Conservation (phyloP, 2,329 filamentous ascomycete genomes). For the Neofusicoccum umdonicola region DNA sequence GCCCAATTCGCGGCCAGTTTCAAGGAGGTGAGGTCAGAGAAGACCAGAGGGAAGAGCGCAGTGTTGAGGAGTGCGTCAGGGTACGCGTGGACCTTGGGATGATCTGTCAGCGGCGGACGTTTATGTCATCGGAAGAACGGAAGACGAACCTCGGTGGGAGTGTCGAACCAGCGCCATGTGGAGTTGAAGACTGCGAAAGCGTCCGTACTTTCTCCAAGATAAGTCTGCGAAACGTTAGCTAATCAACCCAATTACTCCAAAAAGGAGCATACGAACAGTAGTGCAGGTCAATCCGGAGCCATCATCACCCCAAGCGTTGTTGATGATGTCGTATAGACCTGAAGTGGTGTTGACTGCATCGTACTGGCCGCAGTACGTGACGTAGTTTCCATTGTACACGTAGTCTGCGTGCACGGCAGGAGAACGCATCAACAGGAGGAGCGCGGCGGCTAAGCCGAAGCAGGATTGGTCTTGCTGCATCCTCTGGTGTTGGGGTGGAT, state of each 20-base stretch:
- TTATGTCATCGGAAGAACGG: too few relatives aligned
- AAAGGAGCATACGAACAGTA: slow-evolving; percentile 1
- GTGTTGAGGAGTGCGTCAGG: slow-evolving; percentile 18
- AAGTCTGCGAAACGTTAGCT: neutral
- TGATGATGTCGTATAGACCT: neutral
- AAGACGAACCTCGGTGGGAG: neutral
- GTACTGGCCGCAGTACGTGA: neutral
- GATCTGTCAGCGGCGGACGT: neutral
- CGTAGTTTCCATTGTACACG: neutral
- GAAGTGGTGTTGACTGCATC: slow-evolving; percentile 5
- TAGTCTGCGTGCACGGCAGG: neutral
- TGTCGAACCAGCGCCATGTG: slow-evolving; percentile 16
- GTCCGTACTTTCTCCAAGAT: slow-evolving; percentile 7
- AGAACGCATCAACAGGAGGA: neutral
- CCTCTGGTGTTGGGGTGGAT: too few relatives aligned
- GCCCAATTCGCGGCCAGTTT: slow-evolving; percentile 10
- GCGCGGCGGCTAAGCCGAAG: neutral
- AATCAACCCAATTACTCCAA: neutral
- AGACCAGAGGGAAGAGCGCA: neutral
- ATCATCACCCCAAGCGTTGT: slow-evolving; percentile 16
- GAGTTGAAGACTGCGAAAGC: slow-evolving; percentile 13
- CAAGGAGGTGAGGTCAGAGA: slow-evolving; percentile 8
- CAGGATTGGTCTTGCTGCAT: too few relatives aligned
- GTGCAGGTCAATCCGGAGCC: slow-evolving; percentile 15
- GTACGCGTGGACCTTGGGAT: slow-evolving; percentile 15